Base-by-base conservation (phyloP, 2,329 filamentous ascomycete species). In the Talaromyces sp. region DNA sequence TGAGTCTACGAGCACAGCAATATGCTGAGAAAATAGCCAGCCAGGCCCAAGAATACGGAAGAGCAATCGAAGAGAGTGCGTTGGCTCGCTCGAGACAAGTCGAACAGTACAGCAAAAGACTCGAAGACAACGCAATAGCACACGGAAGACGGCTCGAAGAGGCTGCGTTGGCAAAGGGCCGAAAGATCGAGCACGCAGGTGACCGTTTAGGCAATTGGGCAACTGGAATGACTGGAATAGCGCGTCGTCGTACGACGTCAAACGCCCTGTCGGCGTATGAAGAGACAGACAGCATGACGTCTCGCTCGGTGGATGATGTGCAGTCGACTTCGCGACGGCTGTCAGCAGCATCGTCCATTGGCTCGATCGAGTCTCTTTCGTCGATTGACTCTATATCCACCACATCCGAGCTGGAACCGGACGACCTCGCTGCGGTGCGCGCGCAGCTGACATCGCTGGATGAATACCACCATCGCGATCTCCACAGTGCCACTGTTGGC, bases 31-130 rank as follows among this genome's bases (percentile, higher is more conserved):
- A 73, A 9, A 67, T 75, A 16, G 72, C 69, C 56, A 68, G 69
- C 5, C 71, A 74, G 27, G 74, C 75, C 5, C 69, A 73, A 57
- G 65, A 73, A 56, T 76, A 75, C 63, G 71, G 75, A 33, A 66
- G 72, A 34, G 69, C 74, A 61, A 71, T 77, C 1, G 76, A 79
- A 66, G 72, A 76, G 50, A 73, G 73, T 36, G 76, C 75, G 6
- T 64, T 74, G 59, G 69, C 73, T 4, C 73, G 72, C 65, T 73
- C 72, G 36, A 69, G 72, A 10, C 76, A 75, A 69, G 64, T 77
- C 8, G 75, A 78, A 65, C 68, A 76, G 55, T 74, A 77, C 51
- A 73, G 73, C 7, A 67, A 40, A 16, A 56, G 28, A 42, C 23
- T 63, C 6, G 59, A 61, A 44, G 31, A 60, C 5, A 55, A 59